A percentile compares a stretch with the other conserved stretches of the same genome.
Conservation (phyloP, 306 rosid species). For the Styphnolobium japonicum region DNA sequence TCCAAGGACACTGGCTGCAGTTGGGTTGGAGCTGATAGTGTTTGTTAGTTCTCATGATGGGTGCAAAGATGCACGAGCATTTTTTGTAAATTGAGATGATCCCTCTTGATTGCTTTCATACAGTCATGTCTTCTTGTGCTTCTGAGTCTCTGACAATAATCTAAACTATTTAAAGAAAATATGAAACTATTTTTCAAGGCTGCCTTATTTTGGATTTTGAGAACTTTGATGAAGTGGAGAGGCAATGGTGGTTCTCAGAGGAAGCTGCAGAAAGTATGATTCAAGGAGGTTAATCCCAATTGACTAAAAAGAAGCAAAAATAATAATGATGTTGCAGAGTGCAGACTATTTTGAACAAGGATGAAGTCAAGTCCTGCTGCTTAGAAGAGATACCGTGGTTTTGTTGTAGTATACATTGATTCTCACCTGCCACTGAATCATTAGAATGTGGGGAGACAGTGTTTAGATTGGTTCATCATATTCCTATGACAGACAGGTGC, state of each 20-base stretch:
- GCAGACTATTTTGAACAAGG: background rate
- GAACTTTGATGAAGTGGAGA: slow-evolving; percentile 6
- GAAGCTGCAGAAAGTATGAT: background rate
- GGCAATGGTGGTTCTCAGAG: background rate
- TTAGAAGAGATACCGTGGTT: background rate
- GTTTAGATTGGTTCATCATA: background rate
- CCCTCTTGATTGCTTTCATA: background rate
- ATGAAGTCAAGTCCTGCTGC: background rate
- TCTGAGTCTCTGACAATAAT: background rate
- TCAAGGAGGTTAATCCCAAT: background rate
- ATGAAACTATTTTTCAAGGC: background rate
- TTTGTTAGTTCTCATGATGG: slow-evolving; percentile 24
- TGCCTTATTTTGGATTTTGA: background rate
- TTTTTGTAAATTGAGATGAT: background rate
- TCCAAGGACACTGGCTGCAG: slow-evolving; percentile 69
- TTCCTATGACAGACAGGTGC: background rate
- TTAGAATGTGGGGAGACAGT: background rate
- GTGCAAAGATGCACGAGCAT: background rate
- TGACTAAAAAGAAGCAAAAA: background rate
- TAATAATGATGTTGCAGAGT: background rate
- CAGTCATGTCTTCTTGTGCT: background rate
- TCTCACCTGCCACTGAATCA: background rate
- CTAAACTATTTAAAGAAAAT: slow-evolving; percentile 1
- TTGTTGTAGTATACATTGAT: background rate
- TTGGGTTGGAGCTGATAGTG: slow-evolving; percentile 63